These are phyloP conservation scores for Maudiozyma serrabonitensis DNA, from an alignment of 805 yeast species.

Conservation along the genomic window DNA sequence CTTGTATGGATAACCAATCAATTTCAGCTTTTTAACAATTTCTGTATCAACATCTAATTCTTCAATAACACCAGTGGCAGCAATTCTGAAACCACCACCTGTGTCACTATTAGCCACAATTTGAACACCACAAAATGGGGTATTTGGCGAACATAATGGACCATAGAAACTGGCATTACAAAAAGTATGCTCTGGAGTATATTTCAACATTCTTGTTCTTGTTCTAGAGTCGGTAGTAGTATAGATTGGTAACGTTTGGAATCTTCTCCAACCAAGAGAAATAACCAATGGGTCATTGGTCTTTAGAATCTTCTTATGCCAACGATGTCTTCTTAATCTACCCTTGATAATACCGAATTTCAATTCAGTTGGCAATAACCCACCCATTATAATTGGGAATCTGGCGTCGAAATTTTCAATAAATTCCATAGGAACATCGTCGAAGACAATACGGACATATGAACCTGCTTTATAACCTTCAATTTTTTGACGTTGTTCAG, in stretches of 20 bases:
- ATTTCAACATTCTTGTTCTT: conserved; percentile 93
- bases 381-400: conserved; percentile 84
- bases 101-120: conserved; percentile 75
- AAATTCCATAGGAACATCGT: conserved; percentile 80
- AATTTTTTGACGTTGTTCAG: conserved; percentile 63
- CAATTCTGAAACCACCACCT: conserved; percentile 84
- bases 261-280: conserved; percentile 96
- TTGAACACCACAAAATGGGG: conserved; percentile 94
- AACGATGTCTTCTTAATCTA: conserved; percentile 92
- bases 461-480: conserved; percentile 94
- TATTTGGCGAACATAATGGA: conserved; percentile 93
- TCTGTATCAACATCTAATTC: conserved; percentile 84
- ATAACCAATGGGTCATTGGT: conserved; percentile 91
- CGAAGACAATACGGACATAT: conserved; percentile 82
- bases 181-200: conserved; percentile 96
- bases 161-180: conserved; percentile 96
- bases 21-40: conserved; percentile 88
- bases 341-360: conserved; percentile 89
- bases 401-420: conserved; percentile 76
- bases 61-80: conserved; percentile 94
- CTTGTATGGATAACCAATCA: conserved; percentile 91
- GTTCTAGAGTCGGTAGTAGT: conserved; percentile 97
- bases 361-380: conserved; percentile 80
- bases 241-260: conserved; percentile 91
- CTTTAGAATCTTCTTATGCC: conserved; percentile 95